Evolutionary conservation across 164 flowering plant genomes (phyloP).

Genomic region (Paratinospora sagittata): DNA sequence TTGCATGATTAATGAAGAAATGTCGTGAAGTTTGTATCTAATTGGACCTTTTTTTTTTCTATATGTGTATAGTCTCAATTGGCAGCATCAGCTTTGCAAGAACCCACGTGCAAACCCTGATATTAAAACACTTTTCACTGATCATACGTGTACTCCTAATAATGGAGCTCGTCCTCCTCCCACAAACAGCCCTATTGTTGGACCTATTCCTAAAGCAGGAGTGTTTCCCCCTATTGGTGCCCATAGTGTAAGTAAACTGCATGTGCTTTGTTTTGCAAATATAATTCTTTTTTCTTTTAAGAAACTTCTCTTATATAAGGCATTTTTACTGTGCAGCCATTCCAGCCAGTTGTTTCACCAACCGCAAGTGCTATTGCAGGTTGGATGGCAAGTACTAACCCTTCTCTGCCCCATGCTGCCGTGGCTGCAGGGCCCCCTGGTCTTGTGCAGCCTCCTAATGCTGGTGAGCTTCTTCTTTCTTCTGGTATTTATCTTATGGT

Average conservation of each 20-base stretch:
- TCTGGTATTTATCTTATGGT: not conserved
- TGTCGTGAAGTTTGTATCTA: not conserved
- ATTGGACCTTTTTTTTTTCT: not conserved
- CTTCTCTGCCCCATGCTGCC: slow-evolving; percentile 49
- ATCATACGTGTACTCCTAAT: slow-evolving; percentile 49
- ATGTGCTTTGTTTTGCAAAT: no score
- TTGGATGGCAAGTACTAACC: slow-evolving; percentile 53
- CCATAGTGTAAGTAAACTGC: slow-evolving; percentile 42
- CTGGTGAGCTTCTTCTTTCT: slow-evolving; percentile 27
- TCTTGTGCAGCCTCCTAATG: slow-evolving; percentile 46
- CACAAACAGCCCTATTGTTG: slow-evolving; percentile 37
- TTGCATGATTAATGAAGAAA: not conserved
- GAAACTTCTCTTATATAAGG: not conserved
- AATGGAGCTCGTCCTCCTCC: slow-evolving; percentile 59
- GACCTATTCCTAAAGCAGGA: slow-evolving; percentile 55
- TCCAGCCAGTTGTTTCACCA: slow-evolving; percentile 59
- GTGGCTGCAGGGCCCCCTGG: slow-evolving; percentile 51
- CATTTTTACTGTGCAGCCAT: slow-evolving; percentile 40
- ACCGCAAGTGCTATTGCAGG: slow-evolving; percentile 59
- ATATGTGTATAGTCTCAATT: slow-evolving; percentile 58
- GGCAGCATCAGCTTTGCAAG: slow-evolving; percentile 85
- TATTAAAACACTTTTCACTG: slow-evolving; percentile 59
- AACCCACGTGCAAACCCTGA: slow-evolving; percentile 65
- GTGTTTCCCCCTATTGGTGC: slow-evolving; percentile 56
- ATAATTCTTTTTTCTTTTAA: not conserved